Base-by-base conservation (phyloP, 2,329 filamentous ascomycete genomes). In the Metarhizium robertsii region DNA sequence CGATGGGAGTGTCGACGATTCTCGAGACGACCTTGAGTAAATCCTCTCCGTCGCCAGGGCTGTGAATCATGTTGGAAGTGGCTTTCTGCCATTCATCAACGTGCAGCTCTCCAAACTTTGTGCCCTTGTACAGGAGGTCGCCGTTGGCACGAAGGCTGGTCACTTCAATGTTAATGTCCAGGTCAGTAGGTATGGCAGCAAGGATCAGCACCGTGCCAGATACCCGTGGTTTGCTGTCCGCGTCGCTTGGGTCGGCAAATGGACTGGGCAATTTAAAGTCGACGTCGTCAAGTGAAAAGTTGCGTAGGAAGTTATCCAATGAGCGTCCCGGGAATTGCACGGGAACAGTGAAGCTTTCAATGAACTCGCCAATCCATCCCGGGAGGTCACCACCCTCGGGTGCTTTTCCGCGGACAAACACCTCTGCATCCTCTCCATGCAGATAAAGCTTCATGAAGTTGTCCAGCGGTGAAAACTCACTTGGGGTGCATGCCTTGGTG, bases 231-330 rank as follows among this genome's bases (percentile, higher is more conserved):
- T 87, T 82, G 4, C 87, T 78, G 52, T 86, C 83, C 0, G 90
- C 88, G 11, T 85, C 83, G 56, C 80, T 82, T 0, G 89, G 88
- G 18, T 91, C 84, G 2, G 90, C 89, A 63, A 86, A 81, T 0
- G 89, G 87, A 63, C 91, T 84, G 0, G 94, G 94, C 49, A 99
- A 74, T 51, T 82, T 83, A 69, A 99, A 96, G 64, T 95, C 84
- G 45, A 95, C 90, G 66, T 96, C 82, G 2, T 85, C 83, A 61
- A 97, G 75, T 25, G 90, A 88, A 67, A 97, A 96, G 62, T 94
- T 92, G 62, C 86, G 87, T 66, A 99, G 87, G 16, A 96, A 74
- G 60, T 88, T 85, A 61, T 91, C 90, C 63, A 96, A 86, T 0
- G 85, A 85, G 57, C 85, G 83, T 5, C 90, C 90, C 0, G 90